These are phyloP conservation scores for Macrolepiota fuliginosa DNA, from an alignment of 768 basidiomycete species.

Conservation along the genomic window DNA sequence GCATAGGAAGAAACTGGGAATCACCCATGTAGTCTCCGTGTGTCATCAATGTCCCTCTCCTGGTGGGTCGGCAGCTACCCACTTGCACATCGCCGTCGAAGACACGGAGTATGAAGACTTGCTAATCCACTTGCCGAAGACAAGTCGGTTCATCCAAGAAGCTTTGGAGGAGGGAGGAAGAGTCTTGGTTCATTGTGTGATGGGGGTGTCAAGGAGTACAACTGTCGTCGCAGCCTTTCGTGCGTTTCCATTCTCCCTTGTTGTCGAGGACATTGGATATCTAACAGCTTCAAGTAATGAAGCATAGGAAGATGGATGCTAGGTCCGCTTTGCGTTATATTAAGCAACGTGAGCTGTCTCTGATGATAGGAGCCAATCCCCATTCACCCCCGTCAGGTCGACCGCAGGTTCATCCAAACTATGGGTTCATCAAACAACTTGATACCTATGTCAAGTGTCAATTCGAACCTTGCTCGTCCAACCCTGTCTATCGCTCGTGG, in stretches of 20 bases:
- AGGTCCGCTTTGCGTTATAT: slow-evolving; percentile 47
- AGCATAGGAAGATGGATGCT: slow-evolving; percentile 37
- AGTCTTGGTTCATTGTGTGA: slow-evolving; percentile 70
- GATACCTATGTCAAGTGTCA: slow-evolving; percentile 50
- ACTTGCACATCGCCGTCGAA: slow-evolving; percentile 37
- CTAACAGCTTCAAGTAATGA: slow-evolving; percentile 42
- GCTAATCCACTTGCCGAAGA: slow-evolving; percentile 58
- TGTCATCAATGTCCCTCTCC: slow-evolving; percentile 52
- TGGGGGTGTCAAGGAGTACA: slow-evolving; percentile 70
- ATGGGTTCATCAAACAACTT: slow-evolving; percentile 59
- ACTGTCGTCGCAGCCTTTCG: slow-evolving; percentile 57
- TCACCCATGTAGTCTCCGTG: slow-evolving; percentile 56
- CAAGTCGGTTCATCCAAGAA: slow-evolving; percentile 60
- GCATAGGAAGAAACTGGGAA: slow-evolving; percentile 30
- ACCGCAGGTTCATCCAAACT: slow-evolving; percentile 43
- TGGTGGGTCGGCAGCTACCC: slow-evolving; percentile 26
- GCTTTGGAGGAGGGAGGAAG: slow-evolving; percentile 51
- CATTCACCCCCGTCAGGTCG: slow-evolving; percentile 26
- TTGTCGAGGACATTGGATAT: not conserved
- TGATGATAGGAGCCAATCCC: not conserved
- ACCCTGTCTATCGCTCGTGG: slow-evolving; percentile 54
- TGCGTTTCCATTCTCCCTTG: slow-evolving; percentile 27
- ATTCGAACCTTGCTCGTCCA: slow-evolving; percentile 39
- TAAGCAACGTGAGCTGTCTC: slow-evolving; percentile 39
- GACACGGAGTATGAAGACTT: slow-evolving; percentile 52